A percentile compares a stretch with the other conserved stretches of the same genome.
phyloP scores from a whole-genome alignment of 306 rosid species.

The Vicia faba region DNA sequence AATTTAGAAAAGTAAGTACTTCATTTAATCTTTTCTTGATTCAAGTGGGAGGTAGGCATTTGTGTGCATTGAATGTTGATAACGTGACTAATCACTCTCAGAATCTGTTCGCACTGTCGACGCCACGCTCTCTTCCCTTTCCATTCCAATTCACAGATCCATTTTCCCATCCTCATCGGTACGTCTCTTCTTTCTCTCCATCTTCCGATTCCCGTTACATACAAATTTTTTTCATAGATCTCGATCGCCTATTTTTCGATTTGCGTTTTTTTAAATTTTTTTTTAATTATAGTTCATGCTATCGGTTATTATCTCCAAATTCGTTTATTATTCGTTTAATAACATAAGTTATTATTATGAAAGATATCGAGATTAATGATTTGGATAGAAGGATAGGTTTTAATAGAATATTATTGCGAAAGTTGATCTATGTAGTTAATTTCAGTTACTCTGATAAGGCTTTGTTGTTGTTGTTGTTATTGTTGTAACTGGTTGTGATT shows the following conservation, averaged over 20 bases:
- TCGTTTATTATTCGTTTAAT: not conserved
- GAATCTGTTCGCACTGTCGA: not conserved
- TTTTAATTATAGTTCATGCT: not conserved
- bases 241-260: conserved; percentile 2
- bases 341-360: no score
- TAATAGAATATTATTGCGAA: no score
- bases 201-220: conserved; percentile 3
- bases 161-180: conserved; percentile 23
- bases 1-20: no score
- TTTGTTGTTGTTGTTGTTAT: no score
- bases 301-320: not conserved
- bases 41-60: conserved; percentile 11
- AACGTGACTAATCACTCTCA: conserved; percentile 7
- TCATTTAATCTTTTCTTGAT: not conserved
- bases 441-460: no score
- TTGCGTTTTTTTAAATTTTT: not conserved
- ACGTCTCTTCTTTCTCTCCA: conserved; percentile 8
- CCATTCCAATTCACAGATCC: conserved; percentile 29
- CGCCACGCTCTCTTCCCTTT: not conserved
- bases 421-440: no score
- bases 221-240: not conserved
- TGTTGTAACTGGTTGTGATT: not conserved
- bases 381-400: no score
- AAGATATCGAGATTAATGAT: no score
- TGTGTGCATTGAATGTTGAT: conserved; percentile 2